Conservation (phyloP, 768 basidiomycete species). For the Sutorius australiensis region DNA sequence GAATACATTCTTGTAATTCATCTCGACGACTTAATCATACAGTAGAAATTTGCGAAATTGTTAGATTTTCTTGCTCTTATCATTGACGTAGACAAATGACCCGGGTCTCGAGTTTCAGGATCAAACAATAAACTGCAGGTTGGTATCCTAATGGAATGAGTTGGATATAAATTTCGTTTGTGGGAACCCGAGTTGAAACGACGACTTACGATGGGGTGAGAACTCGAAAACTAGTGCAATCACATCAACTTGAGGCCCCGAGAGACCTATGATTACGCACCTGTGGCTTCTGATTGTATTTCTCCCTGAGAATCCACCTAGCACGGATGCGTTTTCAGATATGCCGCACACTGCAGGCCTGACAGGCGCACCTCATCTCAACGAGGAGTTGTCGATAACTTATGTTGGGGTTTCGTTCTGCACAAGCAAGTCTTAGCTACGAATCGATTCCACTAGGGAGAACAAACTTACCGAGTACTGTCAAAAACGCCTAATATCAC, state of each 20-base stretch:
- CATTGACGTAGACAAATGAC: not conserved
- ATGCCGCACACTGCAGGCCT: not conserved
- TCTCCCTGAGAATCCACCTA: slow-evolving; percentile 40
- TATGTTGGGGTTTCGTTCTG: slow-evolving; percentile 45
- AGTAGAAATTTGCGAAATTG: not conserved
- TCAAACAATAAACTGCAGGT: slow-evolving; percentile 30
- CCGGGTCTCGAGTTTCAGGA: not conserved
- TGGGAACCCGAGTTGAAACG: not conserved
- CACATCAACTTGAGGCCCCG: slow-evolving; percentile 5
- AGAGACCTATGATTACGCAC: slow-evolving; percentile 9
- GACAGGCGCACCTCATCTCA: slow-evolving; percentile 37
- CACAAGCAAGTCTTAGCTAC: not conserved
- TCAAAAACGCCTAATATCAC: slow-evolving; percentile 49
- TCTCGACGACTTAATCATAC: not conserved
- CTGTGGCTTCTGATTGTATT: slow-evolving; percentile 60
- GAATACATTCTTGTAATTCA: not conserved
- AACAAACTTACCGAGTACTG: slow-evolving; percentile 43
- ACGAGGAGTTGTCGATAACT: slow-evolving; percentile 50
- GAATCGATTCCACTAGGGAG: not conserved
- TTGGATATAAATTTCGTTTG: not conserved
- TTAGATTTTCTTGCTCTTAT: not conserved
- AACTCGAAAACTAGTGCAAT: slow-evolving; percentile 36
- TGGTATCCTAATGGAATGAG: slow-evolving; percentile 23
- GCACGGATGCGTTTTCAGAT: not conserved
- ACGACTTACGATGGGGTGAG: slow-evolving; percentile 40